These are phyloP conservation scores for Lactarius sanguifluus DNA, from an alignment of 768 basidiomycete genomes.

Conservation along the genomic window DNA sequence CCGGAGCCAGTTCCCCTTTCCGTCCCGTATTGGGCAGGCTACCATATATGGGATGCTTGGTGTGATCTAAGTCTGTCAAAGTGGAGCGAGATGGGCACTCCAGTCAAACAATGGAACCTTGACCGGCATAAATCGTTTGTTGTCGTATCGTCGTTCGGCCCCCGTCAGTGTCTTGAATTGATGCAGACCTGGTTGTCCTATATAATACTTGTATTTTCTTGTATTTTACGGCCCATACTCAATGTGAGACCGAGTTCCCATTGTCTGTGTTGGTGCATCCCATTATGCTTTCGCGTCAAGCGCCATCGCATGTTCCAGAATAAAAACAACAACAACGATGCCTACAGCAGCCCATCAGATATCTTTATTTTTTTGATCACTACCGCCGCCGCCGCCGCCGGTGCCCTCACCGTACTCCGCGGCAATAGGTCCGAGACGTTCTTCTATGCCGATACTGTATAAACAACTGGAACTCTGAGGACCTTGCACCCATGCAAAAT, in stretches of 20 bases:
- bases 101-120: not conserved
- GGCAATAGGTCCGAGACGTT: conserved; percentile 12
- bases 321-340: conserved; percentile 10
- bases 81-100: conserved; percentile 1
- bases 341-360: conserved; percentile 3
- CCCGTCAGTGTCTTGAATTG: no score
- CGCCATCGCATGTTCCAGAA: conserved; percentile 4
- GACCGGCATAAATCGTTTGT: no score
- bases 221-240: not conserved
- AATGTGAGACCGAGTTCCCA: not conserved
- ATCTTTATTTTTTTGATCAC: conserved; percentile 10
- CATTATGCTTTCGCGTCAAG: not conserved
- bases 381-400: conserved; percentile 19
- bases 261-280: not conserved
- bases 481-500: not conserved
- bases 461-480: not conserved
- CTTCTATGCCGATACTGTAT: not conserved
- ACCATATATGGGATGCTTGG: conserved; percentile 13
- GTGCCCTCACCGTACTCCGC: conserved; percentile 19
- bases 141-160: no score
- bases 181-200: no score
- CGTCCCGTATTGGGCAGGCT: conserved; percentile 15
- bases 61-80: conserved; percentile 9
- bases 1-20: conserved; percentile 17
- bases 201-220: not conserved